These are phyloP conservation scores for Clarireedia homoeocarpa DNA, from an alignment of 2,329 filamentous ascomycete genomes.

Conservation along the genomic window DNA sequence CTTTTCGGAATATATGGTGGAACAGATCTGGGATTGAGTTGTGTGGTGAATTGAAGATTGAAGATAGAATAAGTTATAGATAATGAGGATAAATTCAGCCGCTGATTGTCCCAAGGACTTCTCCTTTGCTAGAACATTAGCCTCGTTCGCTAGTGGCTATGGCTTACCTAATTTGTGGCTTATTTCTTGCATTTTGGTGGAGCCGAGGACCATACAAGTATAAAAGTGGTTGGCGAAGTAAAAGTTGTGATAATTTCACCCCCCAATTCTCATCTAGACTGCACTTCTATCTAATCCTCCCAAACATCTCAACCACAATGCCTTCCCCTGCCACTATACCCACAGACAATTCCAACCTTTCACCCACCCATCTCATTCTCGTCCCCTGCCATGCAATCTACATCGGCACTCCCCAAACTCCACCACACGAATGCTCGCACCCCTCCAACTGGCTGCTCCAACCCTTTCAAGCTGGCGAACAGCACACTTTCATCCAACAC, in stretches of 20 bases:
- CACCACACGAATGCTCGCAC: background rate
- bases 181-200: too few relatives aligned
- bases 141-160: background rate
- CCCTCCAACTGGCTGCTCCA: conserved; percentile 67
- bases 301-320: background rate
- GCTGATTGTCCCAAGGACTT: background rate
- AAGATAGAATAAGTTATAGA: background rate
- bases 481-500: conserved; percentile 68
- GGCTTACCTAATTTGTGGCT: background rate
- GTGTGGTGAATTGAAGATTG: background rate
- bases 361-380: conserved; percentile 52
- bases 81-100: background rate
- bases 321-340: background rate
- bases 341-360: background rate
- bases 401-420: conserved; percentile 29
- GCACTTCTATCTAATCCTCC: too few relatives aligned
- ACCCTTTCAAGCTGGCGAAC: conserved; percentile 63
- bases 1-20: background rate
- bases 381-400: conserved; percentile 84
- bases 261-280: too few relatives aligned
- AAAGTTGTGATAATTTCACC: too few relatives aligned
- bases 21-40: background rate
- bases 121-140: conserved; percentile 6
- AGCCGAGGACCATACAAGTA: too few relatives aligned
- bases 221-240: too few relatives aligned